Conservation (phyloP, 306 rosid genomes). For the Acmispon strigosus region DNA sequence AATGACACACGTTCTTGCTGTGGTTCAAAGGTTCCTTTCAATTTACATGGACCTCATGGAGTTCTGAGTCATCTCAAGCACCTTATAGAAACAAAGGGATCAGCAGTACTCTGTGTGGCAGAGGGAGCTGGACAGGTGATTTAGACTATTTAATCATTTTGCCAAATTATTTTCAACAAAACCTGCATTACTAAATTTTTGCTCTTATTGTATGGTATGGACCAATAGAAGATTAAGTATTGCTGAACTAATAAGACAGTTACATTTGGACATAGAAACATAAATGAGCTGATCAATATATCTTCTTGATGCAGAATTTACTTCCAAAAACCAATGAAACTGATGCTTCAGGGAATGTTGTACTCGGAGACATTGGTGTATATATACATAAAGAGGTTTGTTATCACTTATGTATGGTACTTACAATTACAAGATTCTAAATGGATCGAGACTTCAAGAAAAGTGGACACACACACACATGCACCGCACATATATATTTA, state of each 20-base stretch:
- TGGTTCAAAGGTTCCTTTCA: constrained; percentile 63
- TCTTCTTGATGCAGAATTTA: constrained; percentile 57
- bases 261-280: background rate
- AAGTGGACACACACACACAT: background rate
- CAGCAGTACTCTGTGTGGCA: constrained; percentile 89
- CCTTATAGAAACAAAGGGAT: constrained; percentile 82
- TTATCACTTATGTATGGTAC: constrained; percentile 11
- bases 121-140: constrained; percentile 99
- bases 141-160: constrained; percentile 3
- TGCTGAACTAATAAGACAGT: background rate
- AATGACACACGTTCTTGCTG: constrained; percentile 13
- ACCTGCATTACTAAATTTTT: background rate
- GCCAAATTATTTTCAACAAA: background rate
- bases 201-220: background rate
- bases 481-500: too few relatives aligned
- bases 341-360: constrained; percentile 83
- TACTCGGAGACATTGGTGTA: constrained; percentile 79
- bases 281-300: constrained; percentile 7
- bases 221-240: too few relatives aligned
- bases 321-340: constrained; percentile 77
- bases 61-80: constrained; percentile 80
- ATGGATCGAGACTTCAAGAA: background rate
- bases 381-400: constrained; percentile 86
- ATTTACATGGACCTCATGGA: constrained; percentile 80
- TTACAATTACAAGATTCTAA: constrained; percentile 1